Percentiles rank a stretch among this genome's conserved stretches.
These are phyloP conservation scores for Quercus glauca DNA, from an alignment of 306 rosid species.

Conservation along the genomic window DNA sequence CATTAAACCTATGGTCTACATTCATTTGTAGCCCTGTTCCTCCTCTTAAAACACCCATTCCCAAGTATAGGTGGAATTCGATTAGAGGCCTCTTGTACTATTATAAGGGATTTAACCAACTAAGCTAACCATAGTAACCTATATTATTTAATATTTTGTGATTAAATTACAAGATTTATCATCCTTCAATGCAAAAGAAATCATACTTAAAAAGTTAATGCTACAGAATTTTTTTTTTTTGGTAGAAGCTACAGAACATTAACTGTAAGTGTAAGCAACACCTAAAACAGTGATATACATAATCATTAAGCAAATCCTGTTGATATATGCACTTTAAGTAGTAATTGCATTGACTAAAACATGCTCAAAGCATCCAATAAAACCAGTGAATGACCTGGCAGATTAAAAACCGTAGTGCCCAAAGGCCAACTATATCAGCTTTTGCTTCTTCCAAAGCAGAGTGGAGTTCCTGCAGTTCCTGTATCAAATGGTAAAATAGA, in stretches of 20 bases:
- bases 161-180: not conserved
- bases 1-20: not conserved
- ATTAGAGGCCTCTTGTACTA: not conserved
- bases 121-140: too few species aligned
- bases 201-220: not conserved
- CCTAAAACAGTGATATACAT: not conserved
- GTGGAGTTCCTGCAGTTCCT: conserved; percentile 95
- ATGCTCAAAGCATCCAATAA: not conserved
- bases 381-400: conserved; percentile 47
- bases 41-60: not conserved
- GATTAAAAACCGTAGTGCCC: conserved; percentile 81
- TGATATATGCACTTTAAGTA: not conserved
- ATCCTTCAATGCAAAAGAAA: not conserved
- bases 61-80: not conserved
- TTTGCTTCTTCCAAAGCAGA: conserved; percentile 96
- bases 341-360: not conserved
- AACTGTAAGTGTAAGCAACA: not conserved
- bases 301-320: not conserved
- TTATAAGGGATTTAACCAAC: not conserved
- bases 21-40: not conserved
- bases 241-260: not conserved
- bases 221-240: not conserved
- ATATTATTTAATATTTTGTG: not conserved
- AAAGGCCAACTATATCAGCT: conserved; percentile 96
- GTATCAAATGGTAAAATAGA: conserved; percentile 29